phyloP scores from a whole-genome alignment of 495 filamentous ascomycete species.

The Lophium mytilinum region DNA sequence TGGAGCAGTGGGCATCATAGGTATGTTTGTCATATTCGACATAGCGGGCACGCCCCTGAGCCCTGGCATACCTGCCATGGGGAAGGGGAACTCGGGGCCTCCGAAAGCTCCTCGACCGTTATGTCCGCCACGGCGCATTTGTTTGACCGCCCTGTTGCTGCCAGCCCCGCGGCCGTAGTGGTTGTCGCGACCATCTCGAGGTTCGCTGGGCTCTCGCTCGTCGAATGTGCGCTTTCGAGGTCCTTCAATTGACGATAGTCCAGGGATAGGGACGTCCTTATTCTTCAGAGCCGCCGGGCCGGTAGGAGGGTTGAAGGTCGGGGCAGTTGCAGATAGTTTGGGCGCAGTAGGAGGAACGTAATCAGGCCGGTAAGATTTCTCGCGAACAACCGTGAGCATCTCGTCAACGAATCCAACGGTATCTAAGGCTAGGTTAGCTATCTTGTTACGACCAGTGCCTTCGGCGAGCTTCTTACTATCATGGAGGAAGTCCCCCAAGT shows the following conservation, averaged over 20 bases:
- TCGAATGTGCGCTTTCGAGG: conserved; percentile 37
- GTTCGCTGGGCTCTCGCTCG: conserved; percentile 33
- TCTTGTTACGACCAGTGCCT: not conserved
- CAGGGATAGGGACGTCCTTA: not conserved
- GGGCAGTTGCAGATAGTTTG: conserved; percentile 27
- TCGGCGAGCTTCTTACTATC: conserved; percentile 49
- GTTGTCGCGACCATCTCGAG: conserved; percentile 28
- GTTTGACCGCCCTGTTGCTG: conserved; percentile 57
- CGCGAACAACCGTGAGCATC: conserved; percentile 64
- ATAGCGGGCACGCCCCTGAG: conserved; percentile 14
- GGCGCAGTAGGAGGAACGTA: conserved; percentile 37
- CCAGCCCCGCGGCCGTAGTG: conserved; percentile 35
- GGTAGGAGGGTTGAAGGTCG: conserved; percentile 34
- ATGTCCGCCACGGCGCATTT: conserved; percentile 52
- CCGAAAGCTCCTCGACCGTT: conserved; percentile 8
- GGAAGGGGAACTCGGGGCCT: not conserved
- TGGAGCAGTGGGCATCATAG: conserved; percentile 43
- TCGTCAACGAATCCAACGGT: conserved; percentile 74
- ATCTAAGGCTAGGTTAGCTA: conserved; percentile 39
- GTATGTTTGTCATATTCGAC: conserved; percentile 39
- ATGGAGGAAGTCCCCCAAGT: conserved; percentile 80
- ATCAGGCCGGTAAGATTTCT: conserved; percentile 53
- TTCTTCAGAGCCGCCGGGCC: not conserved
- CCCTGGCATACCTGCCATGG: not conserved
- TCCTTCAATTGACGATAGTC: conserved; percentile 8